Conservation (phyloP, 2,329 filamentous ascomycete species). For the Monilinia laxa region DNA sequence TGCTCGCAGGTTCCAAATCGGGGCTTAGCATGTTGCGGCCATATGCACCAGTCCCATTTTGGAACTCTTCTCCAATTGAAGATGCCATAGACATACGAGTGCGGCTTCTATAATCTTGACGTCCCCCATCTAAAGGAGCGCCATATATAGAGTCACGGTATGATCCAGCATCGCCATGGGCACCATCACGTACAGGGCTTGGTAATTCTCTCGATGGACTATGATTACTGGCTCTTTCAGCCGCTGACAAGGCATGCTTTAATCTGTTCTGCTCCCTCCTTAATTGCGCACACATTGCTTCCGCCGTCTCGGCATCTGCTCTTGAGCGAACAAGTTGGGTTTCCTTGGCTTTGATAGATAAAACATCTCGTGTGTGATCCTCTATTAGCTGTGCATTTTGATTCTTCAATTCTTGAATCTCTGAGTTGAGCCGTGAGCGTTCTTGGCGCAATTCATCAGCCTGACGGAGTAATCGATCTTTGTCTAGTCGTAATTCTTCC, state of each 20-base stretch:
- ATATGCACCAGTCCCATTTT: constrained; percentile 56
- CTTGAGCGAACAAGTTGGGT: constrained; percentile 91
- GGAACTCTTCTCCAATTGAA: constrained; percentile 71
- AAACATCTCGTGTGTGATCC: constrained; percentile 90
- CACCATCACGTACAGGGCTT: constrained; percentile 48
- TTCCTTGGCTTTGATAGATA: constrained; percentile 98
- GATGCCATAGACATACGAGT: constrained; percentile 59
- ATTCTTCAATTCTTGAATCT: constrained; percentile 92
- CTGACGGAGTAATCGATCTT: constrained; percentile 72
- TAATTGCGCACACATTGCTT: constrained; percentile 80
- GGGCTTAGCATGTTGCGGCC: constrained; percentile 39
- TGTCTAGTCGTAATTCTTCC: constrained; percentile 80
- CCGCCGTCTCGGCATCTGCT: constrained; percentile 84
- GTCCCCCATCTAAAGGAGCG: constrained; percentile 30
- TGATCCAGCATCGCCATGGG: constrained; percentile 58
- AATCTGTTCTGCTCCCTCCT: constrained; percentile 87
- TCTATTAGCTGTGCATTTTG: constrained; percentile 97
- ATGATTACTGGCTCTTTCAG: constrained; percentile 51
- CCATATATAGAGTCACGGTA: constrained; percentile 52
- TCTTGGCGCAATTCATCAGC: constrained; percentile 81
- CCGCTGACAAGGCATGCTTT: constrained; percentile 76
- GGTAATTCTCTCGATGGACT: constrained; percentile 36
- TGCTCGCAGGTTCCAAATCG: constrained; percentile 36
- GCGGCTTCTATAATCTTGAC: constrained; percentile 33
- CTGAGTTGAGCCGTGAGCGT: constrained; percentile 75